Base-by-base conservation (phyloP, 2,329 filamentous ascomycete species). In the Sporothrix globosa region DNA sequence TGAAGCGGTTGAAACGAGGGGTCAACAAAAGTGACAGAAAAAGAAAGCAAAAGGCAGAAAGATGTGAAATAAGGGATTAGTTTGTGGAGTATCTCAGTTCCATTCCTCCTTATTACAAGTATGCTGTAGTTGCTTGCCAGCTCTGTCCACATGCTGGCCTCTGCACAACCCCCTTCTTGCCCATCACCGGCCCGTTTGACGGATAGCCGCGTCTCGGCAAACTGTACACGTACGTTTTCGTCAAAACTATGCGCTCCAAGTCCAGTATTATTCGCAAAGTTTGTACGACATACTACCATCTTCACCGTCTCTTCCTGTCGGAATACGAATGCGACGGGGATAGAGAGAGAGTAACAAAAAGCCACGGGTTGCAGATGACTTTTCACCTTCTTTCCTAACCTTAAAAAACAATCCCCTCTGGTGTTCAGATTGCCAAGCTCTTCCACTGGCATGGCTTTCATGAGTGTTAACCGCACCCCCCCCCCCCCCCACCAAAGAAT, bases 201-300 rank as follows among this genome's bases (percentile, higher is more conserved):
- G 61, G 61, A 30, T 41, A 65, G 44, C 10, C 50, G 61, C 61
- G n/a, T 65, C 19, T 50, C 61, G 61, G 61, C 44, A 30, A 27
- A 10, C 27, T 19, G 44, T 44, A 48, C 44, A 21, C 10, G 4
- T 27, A 53, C 50, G 52, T 30, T 54, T 17, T 54, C 52, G 52
- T 54, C 52, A 27, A 30, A 14, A 27, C 17, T 27, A 14, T 54
- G 52, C 27, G 24, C 24, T 30, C 52, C 39, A 34, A 14, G 58
- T 39, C 44, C 19, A 14, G 39, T 27, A 46, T 27, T 27, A 21
- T 27, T 63, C 58, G 52, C n/a, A 11, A 17, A 44, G 41, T 3
- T 4, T 50, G 48, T 50, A n/a, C n/a, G n/a, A n/a, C n/a, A n/a
- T n/a, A 48, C 13, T 48, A 6, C 5, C 3, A 5, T 61, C 19